Conservation (phyloP, 495 filamentous ascomycete genomes). For the Lineolata rhizophorae region DNA sequence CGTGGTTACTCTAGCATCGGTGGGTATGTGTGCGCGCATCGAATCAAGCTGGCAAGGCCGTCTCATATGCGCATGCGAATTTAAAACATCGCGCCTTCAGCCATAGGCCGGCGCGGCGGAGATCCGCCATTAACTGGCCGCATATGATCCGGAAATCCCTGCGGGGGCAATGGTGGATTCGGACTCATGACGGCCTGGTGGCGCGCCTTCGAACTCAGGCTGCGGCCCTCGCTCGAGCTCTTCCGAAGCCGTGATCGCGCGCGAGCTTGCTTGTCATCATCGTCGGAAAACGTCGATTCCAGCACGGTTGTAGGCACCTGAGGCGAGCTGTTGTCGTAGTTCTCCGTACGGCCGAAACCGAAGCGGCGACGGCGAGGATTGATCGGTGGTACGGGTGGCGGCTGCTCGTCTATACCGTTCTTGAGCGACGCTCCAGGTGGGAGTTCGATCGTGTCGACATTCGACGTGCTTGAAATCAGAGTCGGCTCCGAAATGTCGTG, state of each 20-base stretch:
- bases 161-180: no score
- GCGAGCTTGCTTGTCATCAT: constrained; percentile 3
- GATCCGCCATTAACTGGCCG: no score
- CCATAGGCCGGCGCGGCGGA: no score
- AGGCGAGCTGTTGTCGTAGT: constrained; percentile 2
- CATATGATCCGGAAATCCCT: no score
- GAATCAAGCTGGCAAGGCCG: no score
- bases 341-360: constrained; percentile 8
- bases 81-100: no score
- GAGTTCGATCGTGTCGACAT: constrained; percentile 27
- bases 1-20: no score
- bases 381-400: constrained; percentile 17
- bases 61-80: no score
- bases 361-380: constrained; percentile 17
- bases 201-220: constrained; percentile 4
- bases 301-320: constrained; percentile 1
- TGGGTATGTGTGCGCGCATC: no score
- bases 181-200: background rate
- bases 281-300: constrained; percentile 2
- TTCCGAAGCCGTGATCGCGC: constrained; percentile 7
- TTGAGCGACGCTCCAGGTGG: constrained; percentile 18
- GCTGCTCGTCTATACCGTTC: constrained; percentile 15
- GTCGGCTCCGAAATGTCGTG: constrained; percentile 65
- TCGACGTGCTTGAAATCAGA: constrained; percentile 56
- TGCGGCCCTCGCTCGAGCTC: constrained; percentile 11